Evolutionary conservation across 345 rosid species (phyloP), one percentile per base, ranked within the genome.

Genomic region (Aquilaria malaccensis): DNA sequence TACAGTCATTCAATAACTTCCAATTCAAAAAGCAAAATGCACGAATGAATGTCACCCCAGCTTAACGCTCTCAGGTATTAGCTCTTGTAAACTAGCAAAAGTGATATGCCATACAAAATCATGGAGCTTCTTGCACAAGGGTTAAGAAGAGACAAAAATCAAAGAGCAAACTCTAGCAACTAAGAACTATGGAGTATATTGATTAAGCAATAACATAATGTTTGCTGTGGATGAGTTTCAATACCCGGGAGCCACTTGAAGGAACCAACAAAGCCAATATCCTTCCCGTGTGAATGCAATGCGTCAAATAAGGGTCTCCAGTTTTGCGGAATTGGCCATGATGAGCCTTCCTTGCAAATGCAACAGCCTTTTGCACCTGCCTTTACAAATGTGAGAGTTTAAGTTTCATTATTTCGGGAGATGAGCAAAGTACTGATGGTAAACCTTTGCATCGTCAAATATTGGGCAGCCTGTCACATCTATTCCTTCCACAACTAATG

Each of bases 321-420:
- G 85, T 86, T 72, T 74, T 86, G 11, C 93, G 73, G 13, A 83
- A 76, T 71, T 83, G 89, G 33, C 93, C 83, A 56, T 72, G 70
- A 58, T 86, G 93, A 65, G 93, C 87, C 50, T 50, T 78, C 65
- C 80, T 86, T 13, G 89, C 84, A 70, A 86, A 86, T 52, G 76
- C 80, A 60, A 86, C 80, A 77, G 93, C 89, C 84, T 78, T 83
- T 50, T 61, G 84, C 78, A 86, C 92, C 92, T 86, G 81, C 85
- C 89, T 81, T 86, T 68, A 75, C 89, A 79, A 50, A 72, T 68
- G 22, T 53, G 32, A 59, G 53, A 32, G 33, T 56, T 73, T 80
- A 64, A 74, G 76, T 32, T 58, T 11, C 60, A 64, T 13, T 6
- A 56, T 29, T 60, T 12, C 29, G 56, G 57, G 53, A 62, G 33